These are phyloP conservation scores for Phenoliferia sp. DNA, from an alignment of 1,284 basidiomycete genomes.

Conservation along the genomic window DNA sequence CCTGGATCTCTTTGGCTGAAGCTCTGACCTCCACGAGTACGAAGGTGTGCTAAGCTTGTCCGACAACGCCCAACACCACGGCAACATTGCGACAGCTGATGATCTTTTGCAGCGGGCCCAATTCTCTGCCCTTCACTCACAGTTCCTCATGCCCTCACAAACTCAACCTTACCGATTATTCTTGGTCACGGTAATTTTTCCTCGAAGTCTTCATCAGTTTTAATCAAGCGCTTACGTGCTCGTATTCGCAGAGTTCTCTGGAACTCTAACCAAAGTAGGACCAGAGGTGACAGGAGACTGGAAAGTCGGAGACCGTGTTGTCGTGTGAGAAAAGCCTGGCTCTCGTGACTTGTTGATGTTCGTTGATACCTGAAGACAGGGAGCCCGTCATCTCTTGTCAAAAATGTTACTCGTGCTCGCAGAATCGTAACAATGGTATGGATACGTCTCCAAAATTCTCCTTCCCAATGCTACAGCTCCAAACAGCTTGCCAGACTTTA, in stretches of 20 bases:
- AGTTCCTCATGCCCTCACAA: constrained; percentile 37
- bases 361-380: constrained; percentile 26
- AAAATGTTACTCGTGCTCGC: constrained; percentile 21
- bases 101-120: constrained; percentile 5
- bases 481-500: constrained; percentile 35
- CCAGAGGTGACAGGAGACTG: constrained; percentile 32
- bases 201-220: constrained; percentile 5
- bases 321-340: constrained; percentile 35
- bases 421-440: constrained; percentile 21
- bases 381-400: constrained; percentile 40
- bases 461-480: too few species aligned
- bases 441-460: too few species aligned
- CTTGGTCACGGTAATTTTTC: constrained; percentile 41
- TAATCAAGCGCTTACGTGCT: not conserved
- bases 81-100: too few species aligned
- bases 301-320: constrained; percentile 38
- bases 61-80: too few species aligned
- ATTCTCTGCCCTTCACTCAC: constrained; percentile 29
- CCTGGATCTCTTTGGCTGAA: not conserved
- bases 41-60: constrained; percentile 11
- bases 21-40: constrained; percentile 40
- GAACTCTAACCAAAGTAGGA: constrained; percentile 39
- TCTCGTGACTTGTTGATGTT: not conserved
- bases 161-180: constrained; percentile 38
- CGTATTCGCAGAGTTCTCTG: constrained; percentile 36